Evolutionary conservation across 768 basidiomycete species (phyloP).

Genomic region (Termitomyces sp.): DNA sequence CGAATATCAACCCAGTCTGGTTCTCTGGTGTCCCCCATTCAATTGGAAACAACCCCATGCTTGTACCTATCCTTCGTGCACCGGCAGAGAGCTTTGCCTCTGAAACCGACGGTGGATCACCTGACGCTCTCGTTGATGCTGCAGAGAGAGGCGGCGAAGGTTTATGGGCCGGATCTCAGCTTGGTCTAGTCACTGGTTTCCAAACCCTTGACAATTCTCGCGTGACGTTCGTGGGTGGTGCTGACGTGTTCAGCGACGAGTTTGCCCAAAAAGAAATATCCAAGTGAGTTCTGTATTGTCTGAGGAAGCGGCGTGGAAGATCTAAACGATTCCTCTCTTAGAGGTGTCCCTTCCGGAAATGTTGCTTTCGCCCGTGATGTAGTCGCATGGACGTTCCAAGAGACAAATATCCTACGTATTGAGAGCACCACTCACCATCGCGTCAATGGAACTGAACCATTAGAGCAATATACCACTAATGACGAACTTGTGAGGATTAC

Average conservation of each 20-base stretch:
- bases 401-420: slow-evolving; percentile 75
- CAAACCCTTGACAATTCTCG: slow-evolving; percentile 78
- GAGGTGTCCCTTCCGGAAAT: slow-evolving; percentile 70
- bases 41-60: slow-evolving; percentile 66
- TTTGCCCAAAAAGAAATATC: slow-evolving; percentile 59
- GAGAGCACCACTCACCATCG: slow-evolving; percentile 70
- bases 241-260: slow-evolving; percentile 75
- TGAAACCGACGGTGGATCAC: slow-evolving; percentile 58
- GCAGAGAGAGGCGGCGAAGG: slow-evolving; percentile 73
- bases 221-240: slow-evolving; percentile 76
- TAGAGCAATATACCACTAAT: slow-evolving; percentile 78
- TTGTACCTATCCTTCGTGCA: slow-evolving; percentile 79
- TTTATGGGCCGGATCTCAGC: slow-evolving; percentile 74
- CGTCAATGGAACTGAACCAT: slow-evolving; percentile 54
- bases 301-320: neutral
- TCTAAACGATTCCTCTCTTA: slow-evolving; percentile 15
- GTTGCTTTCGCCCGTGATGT: slow-evolving; percentile 68
- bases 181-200: slow-evolving; percentile 83
- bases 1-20: slow-evolving; percentile 57
- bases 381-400: slow-evolving; percentile 88
- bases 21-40: slow-evolving; percentile 70
- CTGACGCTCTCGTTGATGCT: slow-evolving; percentile 64
- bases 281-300: slow-evolving; percentile 35
- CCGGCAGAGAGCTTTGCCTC: slow-evolving; percentile 72
- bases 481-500: slow-evolving; percentile 63